Percentiles rank a stretch among this genome's conserved stretches.
Conservation (phyloP, 495 filamentous ascomycete genomes). For the Corynascus novoguineensis region DNA sequence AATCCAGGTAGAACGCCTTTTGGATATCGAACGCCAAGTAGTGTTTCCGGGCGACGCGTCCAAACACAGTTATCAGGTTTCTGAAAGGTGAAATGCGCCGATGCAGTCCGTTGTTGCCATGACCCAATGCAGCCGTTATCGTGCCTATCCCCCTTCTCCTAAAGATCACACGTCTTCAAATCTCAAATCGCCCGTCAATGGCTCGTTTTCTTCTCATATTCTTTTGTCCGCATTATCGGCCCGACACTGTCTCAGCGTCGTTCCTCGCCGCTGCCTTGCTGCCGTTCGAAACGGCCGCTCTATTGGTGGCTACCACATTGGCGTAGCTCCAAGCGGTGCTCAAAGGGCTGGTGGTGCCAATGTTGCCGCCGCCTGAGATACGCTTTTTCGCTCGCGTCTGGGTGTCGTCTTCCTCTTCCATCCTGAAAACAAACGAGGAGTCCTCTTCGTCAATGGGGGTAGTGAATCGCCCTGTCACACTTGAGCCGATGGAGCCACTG, state of each 20-base stretch:
- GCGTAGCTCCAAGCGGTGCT: constrained; percentile 37
- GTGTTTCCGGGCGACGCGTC: neutral
- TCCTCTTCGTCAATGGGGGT: constrained; percentile 73
- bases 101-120: constrained; percentile 2
- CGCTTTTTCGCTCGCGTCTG: constrained; percentile 42
- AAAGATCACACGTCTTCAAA: neutral
- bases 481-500: constrained; percentile 46
- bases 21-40: constrained; percentile 3
- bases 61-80: neutral
- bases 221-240: constrained; percentile 15
- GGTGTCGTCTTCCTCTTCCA: constrained; percentile 67
- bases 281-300: constrained; percentile 15
- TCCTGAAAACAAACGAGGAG: constrained; percentile 68
- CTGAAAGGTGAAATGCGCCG: neutral
- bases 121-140: constrained; percentile 10
- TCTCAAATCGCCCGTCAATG: no score
- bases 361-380: constrained; percentile 29
- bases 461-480: constrained; percentile 47
- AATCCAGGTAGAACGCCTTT: constrained; percentile 6
- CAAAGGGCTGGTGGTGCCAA: constrained; percentile 31
- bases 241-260: constrained; percentile 20
- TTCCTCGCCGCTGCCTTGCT: constrained; percentile 9
- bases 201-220: no score
- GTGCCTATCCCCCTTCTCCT: neutral
- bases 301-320: constrained; percentile 31